Conservation (phyloP, 2,329 filamentous ascomycete species). For the Fusarium transvaalense region DNA sequence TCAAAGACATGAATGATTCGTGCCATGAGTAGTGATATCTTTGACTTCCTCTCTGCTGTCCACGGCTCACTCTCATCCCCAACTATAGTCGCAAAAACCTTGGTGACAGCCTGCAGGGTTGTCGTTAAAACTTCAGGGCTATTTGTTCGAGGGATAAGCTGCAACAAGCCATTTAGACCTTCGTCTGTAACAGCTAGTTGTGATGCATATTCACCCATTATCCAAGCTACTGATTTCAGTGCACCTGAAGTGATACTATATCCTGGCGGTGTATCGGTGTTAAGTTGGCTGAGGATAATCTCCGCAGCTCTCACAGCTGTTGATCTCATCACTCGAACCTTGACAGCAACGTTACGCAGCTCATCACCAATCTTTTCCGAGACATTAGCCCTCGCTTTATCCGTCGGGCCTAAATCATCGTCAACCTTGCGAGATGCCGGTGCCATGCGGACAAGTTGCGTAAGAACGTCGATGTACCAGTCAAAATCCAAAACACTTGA, state of each 20-base stretch:
- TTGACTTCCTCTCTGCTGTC: constrained; percentile 79
- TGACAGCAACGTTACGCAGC: constrained; percentile 89
- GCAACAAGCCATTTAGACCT: constrained; percentile 79
- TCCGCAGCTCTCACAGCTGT: constrained; percentile 89
- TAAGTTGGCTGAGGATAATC: constrained; percentile 73
- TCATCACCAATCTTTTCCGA: constrained; percentile 84
- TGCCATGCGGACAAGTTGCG: constrained; percentile 82
- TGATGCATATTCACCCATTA: constrained; percentile 88
- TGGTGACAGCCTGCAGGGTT: constrained; percentile 86
- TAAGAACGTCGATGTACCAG: constrained; percentile 94
- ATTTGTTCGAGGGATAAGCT: constrained; percentile 69
- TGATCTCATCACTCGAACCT: constrained; percentile 84
- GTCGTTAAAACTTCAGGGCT: constrained; percentile 78
- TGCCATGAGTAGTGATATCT: constrained; percentile 81
- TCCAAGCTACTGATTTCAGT: constrained; percentile 82
- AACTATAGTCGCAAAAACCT: constrained; percentile 82
- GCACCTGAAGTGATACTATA: constrained; percentile 73
- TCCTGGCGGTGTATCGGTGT: constrained; percentile 63
- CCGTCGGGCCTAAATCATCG: constrained; percentile 52
- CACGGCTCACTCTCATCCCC: constrained; percentile 74
- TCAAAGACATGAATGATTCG: constrained; percentile 87
- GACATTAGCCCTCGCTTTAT: constrained; percentile 59
- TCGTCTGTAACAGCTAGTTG: constrained; percentile 77
- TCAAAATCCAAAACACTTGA: constrained; percentile 90
- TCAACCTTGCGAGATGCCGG: constrained; percentile 61